Base-by-base conservation (phyloP, 495 filamentous ascomycete genomes). In the Aspergillus baeticus region DNA sequence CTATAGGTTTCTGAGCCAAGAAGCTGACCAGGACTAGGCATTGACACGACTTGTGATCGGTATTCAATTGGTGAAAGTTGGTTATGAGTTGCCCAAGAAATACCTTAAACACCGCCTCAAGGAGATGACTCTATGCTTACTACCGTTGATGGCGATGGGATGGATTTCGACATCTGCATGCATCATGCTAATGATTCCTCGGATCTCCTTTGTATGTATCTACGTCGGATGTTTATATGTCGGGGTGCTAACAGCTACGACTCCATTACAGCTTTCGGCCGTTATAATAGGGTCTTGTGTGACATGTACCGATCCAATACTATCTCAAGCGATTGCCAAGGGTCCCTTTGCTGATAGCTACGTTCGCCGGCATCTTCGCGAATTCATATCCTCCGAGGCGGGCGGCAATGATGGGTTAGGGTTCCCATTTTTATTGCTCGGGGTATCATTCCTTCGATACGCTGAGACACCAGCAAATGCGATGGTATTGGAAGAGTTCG, bases 361-460 rank as follows among this genome's bases (percentile, higher is more conserved):
- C 47, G 83, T 85, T 29, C 69, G 77, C 33, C 72, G 81, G 11
- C 66, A 74, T 33, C 73, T 86, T 20, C 77, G 82, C n/a, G 80
- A 86, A 63, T 82, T 86, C 44, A 86, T 85, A 26, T 84, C 81
- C 0, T 76, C 82, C 10, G 82, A 85, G 61, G 82, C 81, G 8
- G 83, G 82, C 14, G 81, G 77, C 7, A 84, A 85, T 61, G 83
- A 86, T 52, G 83, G 82, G 0, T 82, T 86, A 46, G 82, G 81
- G 0, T 86, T 83, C 23, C 80, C 81, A 0, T 84, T 86, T 46
- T 65, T 86, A 0, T 69, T 84, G 66, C 77, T 84, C 11, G 81
- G 80, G 0, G 72, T 77, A 26, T 78, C 81, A 23, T 68, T 85
- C 14, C 69, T 84, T 10, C 77, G 80, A 0, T 78, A 85, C 47